These are phyloP conservation scores for Kalmanozyma brasiliensis DNA, from an alignment of 1,284 basidiomycete genomes.

Conservation along the genomic window DNA sequence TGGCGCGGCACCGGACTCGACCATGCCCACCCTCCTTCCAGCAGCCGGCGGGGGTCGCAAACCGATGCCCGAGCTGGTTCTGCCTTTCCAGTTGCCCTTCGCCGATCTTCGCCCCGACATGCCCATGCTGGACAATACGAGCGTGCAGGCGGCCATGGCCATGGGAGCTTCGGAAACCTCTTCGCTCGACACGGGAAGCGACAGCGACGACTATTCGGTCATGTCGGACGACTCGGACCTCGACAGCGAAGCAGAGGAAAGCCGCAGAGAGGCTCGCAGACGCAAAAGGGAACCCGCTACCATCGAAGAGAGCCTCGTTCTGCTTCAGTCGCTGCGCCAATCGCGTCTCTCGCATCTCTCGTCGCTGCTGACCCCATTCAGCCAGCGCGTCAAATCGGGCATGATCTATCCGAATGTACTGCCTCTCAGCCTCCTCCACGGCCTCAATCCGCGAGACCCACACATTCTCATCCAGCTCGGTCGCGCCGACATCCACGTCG, in stretches of 20 bases:
- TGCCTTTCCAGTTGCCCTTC: constrained; percentile 50
- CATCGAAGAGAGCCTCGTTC: constrained; percentile 52
- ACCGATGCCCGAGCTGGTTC: constrained; percentile 54
- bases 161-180: constrained; percentile 46
- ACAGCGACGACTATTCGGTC: constrained; percentile 51
- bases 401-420: constrained; percentile 54
- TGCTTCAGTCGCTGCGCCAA: constrained; percentile 64
- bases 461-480: constrained; percentile 59
- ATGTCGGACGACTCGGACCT: constrained; percentile 39
- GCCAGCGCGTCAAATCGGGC: constrained; percentile 52
- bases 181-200: constrained; percentile 42
- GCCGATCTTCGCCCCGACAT: constrained; percentile 34
- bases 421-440: constrained; percentile 50
- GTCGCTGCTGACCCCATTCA: constrained; percentile 60
- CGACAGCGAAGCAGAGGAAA: constrained; percentile 41
- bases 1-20: constrained; percentile 40
- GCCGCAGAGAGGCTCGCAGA: constrained; percentile 32
- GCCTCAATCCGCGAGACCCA: constrained; percentile 55
- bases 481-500: constrained; percentile 58
- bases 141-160: constrained; percentile 39
- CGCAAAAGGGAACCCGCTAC: constrained; percentile 45
- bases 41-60: constrained; percentile 57
- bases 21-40: constrained; percentile 36
- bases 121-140: constrained; percentile 52
- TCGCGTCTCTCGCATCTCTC: constrained; percentile 65